Base-by-base conservation (phyloP, 495 filamentous ascomycete species). In the Neurospora hispaniola region DNA sequence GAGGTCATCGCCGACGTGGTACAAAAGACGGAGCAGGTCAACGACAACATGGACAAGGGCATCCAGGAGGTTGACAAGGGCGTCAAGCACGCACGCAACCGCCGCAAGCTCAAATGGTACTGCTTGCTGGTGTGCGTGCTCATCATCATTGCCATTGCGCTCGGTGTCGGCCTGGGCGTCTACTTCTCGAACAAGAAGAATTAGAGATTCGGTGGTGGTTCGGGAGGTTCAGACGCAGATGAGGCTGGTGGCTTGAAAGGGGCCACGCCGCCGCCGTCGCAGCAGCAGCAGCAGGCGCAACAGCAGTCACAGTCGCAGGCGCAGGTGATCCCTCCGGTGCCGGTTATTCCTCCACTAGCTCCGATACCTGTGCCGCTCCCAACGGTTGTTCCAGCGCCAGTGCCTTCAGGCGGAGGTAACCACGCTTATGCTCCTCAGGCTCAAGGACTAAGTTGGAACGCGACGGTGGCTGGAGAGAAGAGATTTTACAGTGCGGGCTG, bases 31-130 rank as follows among this genome's bases (percentile, higher is more conserved):
- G 82, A 84, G 69, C 80, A 89, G 72, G 89, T 88, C 12, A 82
- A 82, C 70, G 81, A 85, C 69, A 85, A 92, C 74, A 84, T 90
- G 27, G 82, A 86, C 73, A 81, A 87, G 59, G 91, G 84, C 74
- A 90, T 90, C 80, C 75, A 76, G 42, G 85, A 93, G 40, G 84
- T 93, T 27, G 84, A 85, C 75, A 86, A 87, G 79, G 90, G 86
- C 73, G 88, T 90, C 74, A 78, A 84, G 74, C 82, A 83, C 74
- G 90, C 89, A 48, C 81, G 85, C 74, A 82, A 85, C 73, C 83
- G 86, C 71, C 84, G 88, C 72, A 89, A 84, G 80, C 85, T 90
- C 80, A 93, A 93, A 85, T 93, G 91, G 91, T 90, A 86, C 85
- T 89, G 87, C 76, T 81, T 92, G 39, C 75, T 86, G 73, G 80